These are phyloP conservation scores for Diaporthe ampelina DNA, from an alignment of 2,329 filamentous ascomycete genomes.

Conservation along the genomic window DNA sequence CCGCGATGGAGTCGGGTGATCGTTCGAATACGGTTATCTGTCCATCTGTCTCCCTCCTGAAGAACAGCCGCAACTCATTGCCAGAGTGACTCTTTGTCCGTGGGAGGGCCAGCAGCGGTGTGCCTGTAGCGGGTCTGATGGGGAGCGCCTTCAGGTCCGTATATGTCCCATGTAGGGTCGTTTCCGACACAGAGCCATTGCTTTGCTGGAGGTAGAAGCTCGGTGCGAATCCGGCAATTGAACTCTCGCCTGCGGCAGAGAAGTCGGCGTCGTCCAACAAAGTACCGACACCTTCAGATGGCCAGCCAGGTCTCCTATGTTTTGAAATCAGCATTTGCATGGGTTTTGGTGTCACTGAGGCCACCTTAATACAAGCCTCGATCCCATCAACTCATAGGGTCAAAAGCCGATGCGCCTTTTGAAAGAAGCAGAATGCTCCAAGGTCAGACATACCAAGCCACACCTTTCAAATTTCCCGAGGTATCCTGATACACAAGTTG, in stretches of 20 bases:
- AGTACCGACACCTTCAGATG: background rate
- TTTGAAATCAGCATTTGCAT: background rate
- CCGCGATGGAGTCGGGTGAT: background rate
- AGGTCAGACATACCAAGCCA: constrained; percentile 11
- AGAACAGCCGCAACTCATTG: constrained; percentile 19
- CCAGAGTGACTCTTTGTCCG: constrained; percentile 13
- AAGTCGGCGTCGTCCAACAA: background rate
- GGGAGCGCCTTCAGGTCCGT: constrained; percentile 2
- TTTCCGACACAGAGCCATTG: constrained; percentile 20
- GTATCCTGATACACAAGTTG: constrained; percentile 18
- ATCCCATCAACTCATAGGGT: background rate
- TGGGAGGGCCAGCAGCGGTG: constrained; percentile 1
- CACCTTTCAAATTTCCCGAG: background rate
- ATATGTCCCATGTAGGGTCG: background rate
- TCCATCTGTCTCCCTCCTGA: constrained; percentile 21
- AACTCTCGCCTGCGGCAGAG: background rate
- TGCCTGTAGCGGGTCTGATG: background rate
- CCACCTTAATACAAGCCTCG: background rate
- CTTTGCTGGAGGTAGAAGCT: constrained; percentile 5
- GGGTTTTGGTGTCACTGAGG: background rate
- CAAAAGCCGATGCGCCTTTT: background rate
- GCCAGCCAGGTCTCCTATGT: background rate
- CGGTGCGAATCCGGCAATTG: background rate
- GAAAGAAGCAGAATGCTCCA: background rate
- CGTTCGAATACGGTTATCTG: constrained; percentile 19